Base-by-base conservation (phyloP, 2,329 filamentous ascomycete species). In the Blumeriella jaapii region DNA sequence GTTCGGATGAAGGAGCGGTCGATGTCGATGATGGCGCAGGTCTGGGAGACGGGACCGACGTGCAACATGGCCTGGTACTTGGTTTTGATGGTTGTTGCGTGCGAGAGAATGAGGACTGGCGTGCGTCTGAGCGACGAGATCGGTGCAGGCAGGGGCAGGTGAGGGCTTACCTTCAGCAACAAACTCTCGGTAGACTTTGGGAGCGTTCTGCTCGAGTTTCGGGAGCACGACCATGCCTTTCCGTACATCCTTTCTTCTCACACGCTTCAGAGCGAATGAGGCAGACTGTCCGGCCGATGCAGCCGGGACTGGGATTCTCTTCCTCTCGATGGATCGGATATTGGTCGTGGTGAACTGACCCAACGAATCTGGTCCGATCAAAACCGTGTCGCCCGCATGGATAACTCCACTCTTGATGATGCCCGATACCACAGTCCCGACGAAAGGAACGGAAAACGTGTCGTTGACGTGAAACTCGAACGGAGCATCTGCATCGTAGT, bases 1-100 rank as follows among this genome's bases (percentile, higher is more conserved):
- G 89, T 95, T 6, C 91, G 76, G 46, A 98, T 95, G 52, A 87
- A 91, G 16, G 82, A 82, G n/a, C 89, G 78, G 56, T 98, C 91
- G 47, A 98, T 91, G 54, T 95, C 91, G 52, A 98, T 93, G 55
- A 98, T 95, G 8, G 86, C 78, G 55, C 91, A 98, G 0, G 91
- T 98, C 61, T 98, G 91, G 25, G 82, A 85, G 27, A 98, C 82
- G 0, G 91, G 83, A 0, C 91, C 91, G 4, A 98, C 87, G 51
- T 98, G 91, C 14, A 98, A 69, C 87, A 96, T 98, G 1, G 91
- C 91, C 63, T 98, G 91, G 48, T 98, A 98, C 52, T 86, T 89
- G 0, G 78, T 85, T 59, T 93, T 91, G 59, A 98, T 98, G 27
- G 91, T 98, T 0, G 91, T 98, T 0, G 89, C 86, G 53, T 98